These are phyloP conservation scores for Cryphonectria carpinicola DNA, from an alignment of 2,329 filamentous ascomycete genomes.

Conservation along the genomic window DNA sequence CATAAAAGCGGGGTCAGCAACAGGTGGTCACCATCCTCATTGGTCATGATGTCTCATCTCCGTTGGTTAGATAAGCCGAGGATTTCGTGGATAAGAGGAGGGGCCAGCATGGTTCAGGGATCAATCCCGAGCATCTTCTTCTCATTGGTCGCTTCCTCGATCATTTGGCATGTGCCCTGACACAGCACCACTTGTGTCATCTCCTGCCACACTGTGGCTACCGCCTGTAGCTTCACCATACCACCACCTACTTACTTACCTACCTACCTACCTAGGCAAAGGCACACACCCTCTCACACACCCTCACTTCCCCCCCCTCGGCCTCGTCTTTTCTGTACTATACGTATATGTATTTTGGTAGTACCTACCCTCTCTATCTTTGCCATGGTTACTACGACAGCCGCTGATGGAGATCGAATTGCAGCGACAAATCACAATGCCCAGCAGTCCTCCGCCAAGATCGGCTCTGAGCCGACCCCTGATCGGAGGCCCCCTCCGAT, in stretches of 20 bases:
- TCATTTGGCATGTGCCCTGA: neutral
- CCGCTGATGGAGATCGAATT: neutral
- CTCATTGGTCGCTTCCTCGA: neutral
- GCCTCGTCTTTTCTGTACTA: neutral
- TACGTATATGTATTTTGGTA: neutral
- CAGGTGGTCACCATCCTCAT: constrained; percentile 7
- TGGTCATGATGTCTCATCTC: neutral
- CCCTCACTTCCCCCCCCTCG: neutral
- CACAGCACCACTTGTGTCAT: neutral
- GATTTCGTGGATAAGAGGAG: constrained; percentile 10
- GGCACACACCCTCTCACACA: neutral
- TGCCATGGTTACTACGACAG: neutral
- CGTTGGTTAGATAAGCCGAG: constrained; percentile 15
- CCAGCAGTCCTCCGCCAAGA: neutral
- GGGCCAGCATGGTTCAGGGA: neutral
- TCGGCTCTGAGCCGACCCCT: constrained; percentile 16
- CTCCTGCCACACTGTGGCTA: neutral
- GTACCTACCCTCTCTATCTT: neutral
- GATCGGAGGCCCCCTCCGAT: constrained; percentile 21
- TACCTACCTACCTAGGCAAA: neutral
- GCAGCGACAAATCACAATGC: neutral
- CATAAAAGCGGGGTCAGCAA: constrained; percentile 19
- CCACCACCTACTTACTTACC: neutral
- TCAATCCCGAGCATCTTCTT: neutral
- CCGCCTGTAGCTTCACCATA: too few species aligned